These are phyloP conservation scores for Serendipita sp. DNA, from an alignment of 768 basidiomycete genomes.

Conservation along the genomic window DNA sequence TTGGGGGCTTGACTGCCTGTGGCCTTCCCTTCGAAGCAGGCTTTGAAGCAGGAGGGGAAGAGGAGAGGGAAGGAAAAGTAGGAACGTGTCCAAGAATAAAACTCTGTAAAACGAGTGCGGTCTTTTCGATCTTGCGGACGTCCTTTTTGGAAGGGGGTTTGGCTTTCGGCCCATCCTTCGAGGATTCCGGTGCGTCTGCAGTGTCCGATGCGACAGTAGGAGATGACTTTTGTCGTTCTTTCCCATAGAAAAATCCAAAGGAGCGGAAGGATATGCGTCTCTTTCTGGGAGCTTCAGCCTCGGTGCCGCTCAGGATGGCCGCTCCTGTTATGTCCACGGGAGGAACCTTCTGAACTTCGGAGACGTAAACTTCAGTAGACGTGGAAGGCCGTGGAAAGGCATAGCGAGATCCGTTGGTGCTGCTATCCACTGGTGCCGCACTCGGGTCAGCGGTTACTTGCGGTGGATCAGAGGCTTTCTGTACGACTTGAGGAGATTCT, in stretches of 20 bases:
- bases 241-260: constrained; percentile 27
- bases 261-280: constrained; percentile 36
- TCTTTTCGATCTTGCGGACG: constrained; percentile 22
- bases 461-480: not conserved
- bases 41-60: constrained; percentile 18
- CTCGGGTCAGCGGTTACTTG: not conserved
- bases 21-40: constrained; percentile 26
- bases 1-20: constrained; percentile 18
- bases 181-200: constrained; percentile 23
- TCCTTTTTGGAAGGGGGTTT: constrained; percentile 20
- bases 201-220: constrained; percentile 22
- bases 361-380: constrained; percentile 2
- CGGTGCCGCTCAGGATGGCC: not conserved
- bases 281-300: constrained; percentile 11
- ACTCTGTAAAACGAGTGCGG: constrained; percentile 45
- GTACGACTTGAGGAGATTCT: not conserved
- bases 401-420: not conserved
- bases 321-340: not conserved
- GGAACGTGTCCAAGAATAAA: constrained; percentile 42
- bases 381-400: constrained; percentile 1
- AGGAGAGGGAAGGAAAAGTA: constrained; percentile 11
- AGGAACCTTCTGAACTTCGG: constrained; percentile 2
- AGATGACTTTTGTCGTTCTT: constrained; percentile 21
- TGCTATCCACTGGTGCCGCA: not conserved
- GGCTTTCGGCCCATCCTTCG: constrained; percentile 20